These are phyloP conservation scores for Bretschneidera sinensis DNA, from an alignment of 345 rosid genomes.

Conservation along the genomic window DNA sequence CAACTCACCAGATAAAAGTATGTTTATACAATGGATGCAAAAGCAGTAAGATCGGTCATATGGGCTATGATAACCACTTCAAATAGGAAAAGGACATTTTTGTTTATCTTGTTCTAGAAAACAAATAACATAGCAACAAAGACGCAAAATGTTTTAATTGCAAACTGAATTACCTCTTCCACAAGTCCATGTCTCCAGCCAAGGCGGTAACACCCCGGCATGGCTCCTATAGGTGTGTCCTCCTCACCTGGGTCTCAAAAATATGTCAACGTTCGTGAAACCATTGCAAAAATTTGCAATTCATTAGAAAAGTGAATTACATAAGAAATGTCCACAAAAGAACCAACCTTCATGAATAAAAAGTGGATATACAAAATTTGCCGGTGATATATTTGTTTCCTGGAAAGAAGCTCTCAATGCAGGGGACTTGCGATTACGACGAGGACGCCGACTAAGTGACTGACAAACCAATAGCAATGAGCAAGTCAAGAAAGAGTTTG, in stretches of 20 bases:
- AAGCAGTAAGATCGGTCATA: background rate
- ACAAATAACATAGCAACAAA: background rate
- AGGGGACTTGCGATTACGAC: conserved; percentile 78
- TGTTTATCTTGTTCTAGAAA: background rate
- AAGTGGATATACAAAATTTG: conserved; percentile 87
- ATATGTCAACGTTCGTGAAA: too few species aligned
- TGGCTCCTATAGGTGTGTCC: conserved; percentile 96
- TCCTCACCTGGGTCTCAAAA: conserved; percentile 60
- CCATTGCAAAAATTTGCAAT: too few species aligned
- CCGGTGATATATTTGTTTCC: conserved; percentile 76
- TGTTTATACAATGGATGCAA: background rate
- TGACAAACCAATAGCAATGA: conserved; percentile 14
- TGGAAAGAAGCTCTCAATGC: conserved; percentile 70
- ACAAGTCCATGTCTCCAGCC: conserved; percentile 97
- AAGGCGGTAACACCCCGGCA: conserved; percentile 98
- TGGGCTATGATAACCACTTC: background rate
- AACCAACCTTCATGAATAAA: conserved; percentile 91
- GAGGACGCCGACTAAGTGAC: conserved; percentile 79
- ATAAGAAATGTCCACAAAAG: conserved; percentile 1
- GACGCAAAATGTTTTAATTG: too few species aligned
- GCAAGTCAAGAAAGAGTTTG: background rate
- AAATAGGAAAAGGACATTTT: background rate
- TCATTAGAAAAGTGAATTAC: background rate
- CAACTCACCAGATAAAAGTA: conserved; percentile 2
- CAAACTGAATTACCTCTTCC: conserved; percentile 50